Evolutionary conservation across 2,329 filamentous ascomycete genomes (phyloP), one percentile per base, ranked within the genome.

Genomic region (Clarireedia paspali): DNA sequence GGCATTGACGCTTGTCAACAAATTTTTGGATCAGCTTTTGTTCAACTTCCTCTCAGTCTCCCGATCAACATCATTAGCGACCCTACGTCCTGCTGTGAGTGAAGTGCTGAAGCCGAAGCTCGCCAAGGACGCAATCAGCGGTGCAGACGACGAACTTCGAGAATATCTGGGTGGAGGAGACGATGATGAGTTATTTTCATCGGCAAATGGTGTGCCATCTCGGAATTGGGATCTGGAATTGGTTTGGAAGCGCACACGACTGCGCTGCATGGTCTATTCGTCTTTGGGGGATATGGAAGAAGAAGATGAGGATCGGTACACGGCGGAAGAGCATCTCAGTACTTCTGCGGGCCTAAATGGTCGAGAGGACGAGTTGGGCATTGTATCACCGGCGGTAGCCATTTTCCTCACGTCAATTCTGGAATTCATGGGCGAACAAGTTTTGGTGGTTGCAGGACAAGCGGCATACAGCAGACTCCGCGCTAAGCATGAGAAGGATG

Each of bases 221-320:
- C 77, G 77, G 2, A 83, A 87, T 63, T 97, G 92, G 83, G 91
- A 97, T 69, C 75, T 95, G n/a, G 89, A 96, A 68, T 78, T 91
- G 55, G 86, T 91, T 17, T 99, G 94, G 91, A 96, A 95, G 74
- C 82, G 94, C 63, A 94, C 91, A 0, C 84, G 94, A 54, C 74
- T 99, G 65, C 84, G 94, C 59, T 96, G 94, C 70, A 99, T 99
- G 94, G 92, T 99, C 23, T 97, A 97, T 70, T 97, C 91, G 7
- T 91, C 94, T 7, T 77, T 99, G 6, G 94, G 94, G 46, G 92
- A 99, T 68, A 85, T 99, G 80, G 95, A 99, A 71, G 94, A 99
- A 73, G 91, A 97, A 63, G 94, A 99, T 62, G 94, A 97, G 70
- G 92, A 96, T 67, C 83, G 85, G 50, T 89, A 89, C 67, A 88